These are phyloP conservation scores for Cucumis cinereus DNA, from an alignment of 306 rosid species.

Conservation along the genomic window DNA sequence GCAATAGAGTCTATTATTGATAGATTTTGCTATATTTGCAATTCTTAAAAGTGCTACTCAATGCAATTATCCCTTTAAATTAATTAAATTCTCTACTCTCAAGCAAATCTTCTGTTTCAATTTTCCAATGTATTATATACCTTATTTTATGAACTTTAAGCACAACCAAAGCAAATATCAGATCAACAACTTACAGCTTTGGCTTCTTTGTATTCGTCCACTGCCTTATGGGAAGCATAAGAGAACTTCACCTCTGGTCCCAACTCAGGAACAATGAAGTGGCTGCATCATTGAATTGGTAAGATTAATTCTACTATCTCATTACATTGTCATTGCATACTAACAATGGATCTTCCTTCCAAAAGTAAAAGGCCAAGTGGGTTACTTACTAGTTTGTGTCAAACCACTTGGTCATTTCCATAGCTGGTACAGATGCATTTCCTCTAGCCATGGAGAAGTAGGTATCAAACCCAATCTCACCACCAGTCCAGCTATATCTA, in stretches of 20 bases:
- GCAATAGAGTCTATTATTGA: too few relatives aligned
- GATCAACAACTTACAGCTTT: conserved; percentile 44
- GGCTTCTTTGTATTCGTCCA: conserved; percentile 71
- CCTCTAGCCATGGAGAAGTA: conserved; percentile 91
- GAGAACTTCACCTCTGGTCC: conserved; percentile 66
- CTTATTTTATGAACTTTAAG: neutral
- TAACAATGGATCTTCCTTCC: neutral
- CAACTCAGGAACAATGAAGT: conserved; percentile 80
- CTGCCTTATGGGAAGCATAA: conserved; percentile 78
- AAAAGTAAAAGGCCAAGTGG: neutral
- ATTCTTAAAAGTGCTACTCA: too few relatives aligned
- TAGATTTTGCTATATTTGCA: too few relatives aligned
- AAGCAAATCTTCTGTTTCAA: neutral
- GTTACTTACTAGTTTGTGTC: conserved; percentile 67
- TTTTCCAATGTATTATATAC: neutral
- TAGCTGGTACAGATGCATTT: conserved; percentile 58
- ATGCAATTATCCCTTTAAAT: too few relatives aligned
- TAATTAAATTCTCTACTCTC: neutral
- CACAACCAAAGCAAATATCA: neutral
- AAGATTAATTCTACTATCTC: neutral
- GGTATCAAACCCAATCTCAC: conserved; percentile 61
- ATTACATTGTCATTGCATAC: conserved; percentile 3
- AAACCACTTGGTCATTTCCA: conserved; percentile 93
- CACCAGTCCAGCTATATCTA: conserved; percentile 58
- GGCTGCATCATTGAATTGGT: conserved; percentile 35